A percentile compares a stretch with the other conserved stretches of the same genome.
Conservation (phyloP, 352 stramenopile genomes). For the Hyaloperonospora arabidopsidis region DNA sequence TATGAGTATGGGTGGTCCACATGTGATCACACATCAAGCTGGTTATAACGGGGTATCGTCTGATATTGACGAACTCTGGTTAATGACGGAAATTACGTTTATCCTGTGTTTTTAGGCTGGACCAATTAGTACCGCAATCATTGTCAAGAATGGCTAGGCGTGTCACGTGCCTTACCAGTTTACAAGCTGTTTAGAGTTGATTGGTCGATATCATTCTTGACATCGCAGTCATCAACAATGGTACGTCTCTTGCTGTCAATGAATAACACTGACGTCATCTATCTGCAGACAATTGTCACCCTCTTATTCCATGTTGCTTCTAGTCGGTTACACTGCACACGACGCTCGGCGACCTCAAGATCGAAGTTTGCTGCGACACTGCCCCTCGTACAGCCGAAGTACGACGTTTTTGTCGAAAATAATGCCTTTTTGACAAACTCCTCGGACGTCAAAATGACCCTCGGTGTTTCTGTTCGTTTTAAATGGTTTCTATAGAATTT, state of each 20-base stretch:
- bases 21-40: too few relatives aligned
- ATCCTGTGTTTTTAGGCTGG: too few relatives aligned
- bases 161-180: too few relatives aligned
- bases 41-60: too few relatives aligned
- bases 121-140: too few relatives aligned
- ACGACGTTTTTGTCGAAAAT: neutral
- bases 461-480: constrained; percentile 4
- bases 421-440: neutral
- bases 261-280: neutral
- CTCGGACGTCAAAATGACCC: neutral
- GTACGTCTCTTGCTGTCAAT: constrained; percentile 2
- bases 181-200: neutral
- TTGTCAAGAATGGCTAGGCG: too few relatives aligned
- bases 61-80: too few relatives aligned
- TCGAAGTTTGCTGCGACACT: constrained; percentile 95
- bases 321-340: constrained; percentile 94
- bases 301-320: neutral
- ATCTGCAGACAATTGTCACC: neutral
- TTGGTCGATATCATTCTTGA: constrained; percentile 9
- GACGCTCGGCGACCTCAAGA: constrained; percentile 91
- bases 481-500: constrained; percentile 84
- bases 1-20: too few relatives aligned
- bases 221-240: constrained; percentile 16
- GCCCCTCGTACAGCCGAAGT: constrained; percentile 82
- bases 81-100: too few relatives aligned